Percentiles rank a stretch among this genome's conserved stretches.
phyloP scores from a whole-genome alignment of 768 basidiomycete genomes.

The Russula vinacea region DNA sequence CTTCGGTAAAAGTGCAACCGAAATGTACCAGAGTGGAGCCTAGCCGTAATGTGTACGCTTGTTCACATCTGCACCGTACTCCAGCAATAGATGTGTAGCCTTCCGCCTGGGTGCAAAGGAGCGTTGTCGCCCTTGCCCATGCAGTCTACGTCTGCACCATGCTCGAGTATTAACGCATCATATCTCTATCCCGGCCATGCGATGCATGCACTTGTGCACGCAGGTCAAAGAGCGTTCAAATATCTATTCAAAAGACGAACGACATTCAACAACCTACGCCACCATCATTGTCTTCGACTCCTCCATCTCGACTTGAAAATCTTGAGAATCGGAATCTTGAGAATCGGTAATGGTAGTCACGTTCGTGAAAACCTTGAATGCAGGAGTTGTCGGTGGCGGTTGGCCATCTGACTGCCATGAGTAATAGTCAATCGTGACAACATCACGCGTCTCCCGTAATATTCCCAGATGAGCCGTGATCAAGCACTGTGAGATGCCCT shows the following conservation, averaged over 20 bases:
- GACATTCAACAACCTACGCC: neutral
- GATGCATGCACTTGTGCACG: no score
- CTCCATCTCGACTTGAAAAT: neutral
- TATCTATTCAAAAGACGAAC: neutral
- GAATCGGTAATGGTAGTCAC: neutral
- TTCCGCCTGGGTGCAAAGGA: no score
- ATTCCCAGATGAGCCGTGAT: conserved; percentile 33
- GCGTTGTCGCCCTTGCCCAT: no score
- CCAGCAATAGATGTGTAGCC: no score
- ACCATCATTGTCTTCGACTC: neutral
- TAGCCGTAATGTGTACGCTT: no score
- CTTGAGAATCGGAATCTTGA: no score
- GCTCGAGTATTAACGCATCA: no score
- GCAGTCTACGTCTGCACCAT: no score
- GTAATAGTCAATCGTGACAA: neutral
- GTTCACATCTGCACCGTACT: no score
- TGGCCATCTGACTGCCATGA: neutral
- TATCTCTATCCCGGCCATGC: no score
- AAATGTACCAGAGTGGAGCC: no score
- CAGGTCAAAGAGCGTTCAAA: neutral
- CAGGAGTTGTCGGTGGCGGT: neutral
- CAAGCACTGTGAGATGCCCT: conserved; percentile 34
- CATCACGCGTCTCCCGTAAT: neutral
- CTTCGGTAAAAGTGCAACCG: no score
- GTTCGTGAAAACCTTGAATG: neutral